Evolutionary conservation across 108 stramenopile species (phyloP), one percentile per base, ranked within the genome.

Genomic region (Chaetoceros tenuissimus): DNA sequence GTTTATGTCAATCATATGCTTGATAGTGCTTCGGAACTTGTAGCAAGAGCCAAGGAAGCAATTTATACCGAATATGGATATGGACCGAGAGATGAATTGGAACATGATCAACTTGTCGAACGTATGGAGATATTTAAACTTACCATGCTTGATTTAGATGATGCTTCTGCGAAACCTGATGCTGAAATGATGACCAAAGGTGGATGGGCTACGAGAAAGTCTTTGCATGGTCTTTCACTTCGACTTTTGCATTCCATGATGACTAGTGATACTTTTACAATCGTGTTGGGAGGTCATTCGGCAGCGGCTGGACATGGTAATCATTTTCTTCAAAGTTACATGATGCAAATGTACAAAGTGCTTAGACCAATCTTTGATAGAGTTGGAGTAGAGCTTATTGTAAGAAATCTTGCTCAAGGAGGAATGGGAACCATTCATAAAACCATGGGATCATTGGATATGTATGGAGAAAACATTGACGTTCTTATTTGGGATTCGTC

Each of bases 221-320:
- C 74, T 20, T 66, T 79, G 31, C 60, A 80, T 28, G 90, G 90
- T 44, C 62, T 92, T 48, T 73, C 80, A 48, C 72, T 81, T 23
- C 71, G 87, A 28, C 66, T 93, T 19, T 59, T 87, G 27, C 91
- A 93, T 71, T 83, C 91, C 44, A 81, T 93, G 74, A 82, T 89
- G 79, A 88, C 87, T 55, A 74, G 81, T 48, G 81, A 80, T 55
- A 72, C 64, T 1, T 93, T 93, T 56, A 84, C 77, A 1, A 70
- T 93, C 10, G 85, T 89, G 2, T 52, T 84, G 57, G 77, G 68
- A 26, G 78, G 83, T 17, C 83, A 85, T 56, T 75, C 74, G 10
- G 73, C 79, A 29, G 74, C 77, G 8, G 71, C 71, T 19, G 83
- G 79, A 1, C 80, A 81, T 48, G 80, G 90, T 28, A 93, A 93